phyloP scores from a whole-genome alignment of 805 yeast genomes.

The Metschnikowia koreensis region DNA sequence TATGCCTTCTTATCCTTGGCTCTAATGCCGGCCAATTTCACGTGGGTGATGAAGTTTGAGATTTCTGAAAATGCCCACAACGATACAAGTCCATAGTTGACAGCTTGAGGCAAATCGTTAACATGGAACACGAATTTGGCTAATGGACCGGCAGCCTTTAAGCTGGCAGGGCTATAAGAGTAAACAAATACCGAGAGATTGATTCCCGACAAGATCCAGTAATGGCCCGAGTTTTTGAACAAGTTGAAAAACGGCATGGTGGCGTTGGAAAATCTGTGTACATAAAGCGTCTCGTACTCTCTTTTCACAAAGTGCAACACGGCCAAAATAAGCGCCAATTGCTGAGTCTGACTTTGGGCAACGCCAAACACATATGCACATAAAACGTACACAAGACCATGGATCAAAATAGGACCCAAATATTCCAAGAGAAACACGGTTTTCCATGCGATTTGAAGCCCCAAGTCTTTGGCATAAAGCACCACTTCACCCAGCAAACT shows the following conservation, averaged over 20 bases:
- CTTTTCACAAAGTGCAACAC: conserved; percentile 81
- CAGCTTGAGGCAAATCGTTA: conserved; percentile 35
- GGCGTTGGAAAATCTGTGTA: conserved; percentile 81
- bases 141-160: conserved; percentile 18
- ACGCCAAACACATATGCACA: conserved; percentile 15
- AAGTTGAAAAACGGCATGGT: conserved; percentile 91
- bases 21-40: conserved; percentile 60
- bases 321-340: conserved; percentile 52
- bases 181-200: conserved; percentile 50
- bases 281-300: conserved; percentile 79
- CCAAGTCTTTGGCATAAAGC: conserved; percentile 79
- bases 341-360: conserved; percentile 48
- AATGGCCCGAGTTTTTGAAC: conserved; percentile 86
- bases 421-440: conserved; percentile 88
- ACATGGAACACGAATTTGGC: conserved; percentile 43
- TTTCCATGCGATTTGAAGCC: conserved; percentile 91
- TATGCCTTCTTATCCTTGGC: conserved; percentile 52
- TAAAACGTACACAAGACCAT: conserved; percentile 58
- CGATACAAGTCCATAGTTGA: conserved; percentile 34
- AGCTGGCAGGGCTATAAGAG: conserved; percentile 18
- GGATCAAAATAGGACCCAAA: conserved; percentile 83
- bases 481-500: conserved; percentile 41
- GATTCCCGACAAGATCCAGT: conserved; percentile 87
- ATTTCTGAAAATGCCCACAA: conserved; percentile 61
- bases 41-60: conserved; percentile 72